phyloP scores from a whole-genome alignment of 257 asterid genomes.

The Perilla frutescens region DNA sequence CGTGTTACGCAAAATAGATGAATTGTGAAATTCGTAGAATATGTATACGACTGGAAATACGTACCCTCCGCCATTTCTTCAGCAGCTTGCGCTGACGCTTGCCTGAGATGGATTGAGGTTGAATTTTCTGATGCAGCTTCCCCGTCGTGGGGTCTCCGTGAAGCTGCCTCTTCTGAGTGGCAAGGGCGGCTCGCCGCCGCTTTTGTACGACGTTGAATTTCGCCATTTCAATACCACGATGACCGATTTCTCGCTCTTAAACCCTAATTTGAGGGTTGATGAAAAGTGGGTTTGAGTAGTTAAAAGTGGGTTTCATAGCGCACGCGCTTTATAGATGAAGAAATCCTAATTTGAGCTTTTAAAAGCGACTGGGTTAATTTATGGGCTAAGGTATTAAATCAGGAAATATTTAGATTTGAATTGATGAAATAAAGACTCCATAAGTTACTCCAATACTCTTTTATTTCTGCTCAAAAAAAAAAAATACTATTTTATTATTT shows the following conservation, averaged over 20 bases:
- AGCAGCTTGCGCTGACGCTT: constrained; percentile 85
- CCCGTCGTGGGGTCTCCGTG: constrained; percentile 66
- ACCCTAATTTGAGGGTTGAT: constrained; percentile 36
- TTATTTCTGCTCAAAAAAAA: too few relatives aligned
- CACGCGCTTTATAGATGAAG: background rate
- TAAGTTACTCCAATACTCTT: too few relatives aligned
- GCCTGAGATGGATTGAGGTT: constrained; percentile 73
- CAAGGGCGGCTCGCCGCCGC: constrained; percentile 65
- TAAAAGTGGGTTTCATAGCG: background rate
- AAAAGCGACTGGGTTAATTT: background rate
- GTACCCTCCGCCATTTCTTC: constrained; percentile 85
- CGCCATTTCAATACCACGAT: constrained; percentile 50
- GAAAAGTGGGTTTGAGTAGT: too few relatives aligned
- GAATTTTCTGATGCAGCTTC: constrained; percentile 60
- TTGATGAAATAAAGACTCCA: too few relatives aligned
- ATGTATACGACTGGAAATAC: constrained; percentile 6
- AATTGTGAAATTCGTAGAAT: background rate
- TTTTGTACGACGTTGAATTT: constrained; percentile 76
- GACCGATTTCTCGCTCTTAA: constrained; percentile 25
- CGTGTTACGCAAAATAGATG: background rate
- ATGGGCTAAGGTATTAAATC: background rate
- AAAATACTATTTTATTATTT: too few relatives aligned
- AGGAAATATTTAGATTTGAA: too few relatives aligned
- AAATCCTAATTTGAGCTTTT: constrained; percentile 11
- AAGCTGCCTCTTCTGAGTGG: constrained; percentile 56